Base-by-base conservation (phyloP, 2,329 filamentous ascomycete genomes). In the Penicillium brevicompactum region DNA sequence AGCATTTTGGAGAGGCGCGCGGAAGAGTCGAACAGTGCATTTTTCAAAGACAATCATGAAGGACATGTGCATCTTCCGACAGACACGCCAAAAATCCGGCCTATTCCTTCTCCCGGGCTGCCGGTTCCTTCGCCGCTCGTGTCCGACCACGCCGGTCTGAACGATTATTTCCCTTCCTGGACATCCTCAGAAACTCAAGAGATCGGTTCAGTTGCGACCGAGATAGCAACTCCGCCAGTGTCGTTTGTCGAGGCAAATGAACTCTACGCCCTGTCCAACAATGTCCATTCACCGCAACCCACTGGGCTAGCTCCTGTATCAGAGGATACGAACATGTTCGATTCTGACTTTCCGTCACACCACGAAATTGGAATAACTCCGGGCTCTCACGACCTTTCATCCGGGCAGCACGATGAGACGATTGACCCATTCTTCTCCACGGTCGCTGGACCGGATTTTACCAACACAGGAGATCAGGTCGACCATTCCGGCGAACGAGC, bases 101-200 rank as follows among this genome's bases (percentile, higher is more conserved):
- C 74, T 14, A 60, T 76, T 34, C 66, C 70, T 37, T 77, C 76
- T 21, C 70, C 74, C 10, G 72, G 70, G 6, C 67, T 76, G 34
- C 71, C 75, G 10, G 61, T 73, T 41, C 71, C 76, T 6, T 78
- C 75, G 22, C 74, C 76, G 13, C 59, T 77, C 22, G 57, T 72
- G 31, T 64, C 68, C 11, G 57, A 57, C 27, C 59, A 70, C 14
- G 57, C 61, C 38, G 62, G 60, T 49, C 40, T 60, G 4, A 57
- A 64, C 11, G 67, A 63, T 9, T 75, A 75, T 52, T 76, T 76
- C 55, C 61, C 66, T n/a, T 51, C 60, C 4, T 55, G 57, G 21
- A 41, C 60, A 14, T 51, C 55, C 16, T 38, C 51, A 1, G 61
- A 62, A 30, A 8, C 46, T 4, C 46, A 57, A 22, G 46, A 52